Conservation (phyloP, 257 asterid genomes). For the Dorcoceras hygrometricum region DNA sequence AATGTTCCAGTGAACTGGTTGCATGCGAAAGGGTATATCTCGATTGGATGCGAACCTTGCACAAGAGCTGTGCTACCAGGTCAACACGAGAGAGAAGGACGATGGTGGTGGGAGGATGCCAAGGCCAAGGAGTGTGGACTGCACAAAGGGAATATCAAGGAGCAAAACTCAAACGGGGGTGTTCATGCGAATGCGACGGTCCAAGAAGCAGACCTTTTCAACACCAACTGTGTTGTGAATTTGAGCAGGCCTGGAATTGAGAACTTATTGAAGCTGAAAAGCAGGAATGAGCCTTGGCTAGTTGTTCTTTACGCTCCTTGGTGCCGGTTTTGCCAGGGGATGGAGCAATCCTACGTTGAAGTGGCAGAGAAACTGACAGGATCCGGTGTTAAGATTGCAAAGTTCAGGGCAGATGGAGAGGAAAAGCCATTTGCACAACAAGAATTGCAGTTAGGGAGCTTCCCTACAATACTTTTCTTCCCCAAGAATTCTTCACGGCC, state of each 20-base stretch:
- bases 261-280: conserved; percentile 38
- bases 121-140: conserved; percentile 59
- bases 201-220: conserved; percentile 29
- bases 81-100: conserved; percentile 55
- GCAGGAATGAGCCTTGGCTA: conserved; percentile 45
- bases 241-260: conserved; percentile 46
- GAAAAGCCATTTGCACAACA: conserved; percentile 67
- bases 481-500: conserved; percentile 64
- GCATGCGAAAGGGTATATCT: conserved; percentile 43
- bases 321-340: conserved; percentile 71
- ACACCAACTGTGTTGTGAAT: conserved; percentile 23
- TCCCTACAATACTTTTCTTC: conserved; percentile 71
- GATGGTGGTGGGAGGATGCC: conserved; percentile 70
- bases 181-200: conserved; percentile 32
- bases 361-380: conserved; percentile 54
- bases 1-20: conserved; percentile 46
- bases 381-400: conserved; percentile 63
- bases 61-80: conserved; percentile 53
- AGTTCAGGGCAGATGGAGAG: conserved; percentile 78
- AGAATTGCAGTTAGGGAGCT: conserved; percentile 64
- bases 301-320: conserved; percentile 53
- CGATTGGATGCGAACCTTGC: conserved; percentile 57
- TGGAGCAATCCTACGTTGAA: conserved; percentile 69
- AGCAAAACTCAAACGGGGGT: conserved; percentile 26
- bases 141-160: conserved; percentile 48